phyloP scores from a whole-genome alignment of 257 asterid species.

The Lycium ferocissimum region DNA sequence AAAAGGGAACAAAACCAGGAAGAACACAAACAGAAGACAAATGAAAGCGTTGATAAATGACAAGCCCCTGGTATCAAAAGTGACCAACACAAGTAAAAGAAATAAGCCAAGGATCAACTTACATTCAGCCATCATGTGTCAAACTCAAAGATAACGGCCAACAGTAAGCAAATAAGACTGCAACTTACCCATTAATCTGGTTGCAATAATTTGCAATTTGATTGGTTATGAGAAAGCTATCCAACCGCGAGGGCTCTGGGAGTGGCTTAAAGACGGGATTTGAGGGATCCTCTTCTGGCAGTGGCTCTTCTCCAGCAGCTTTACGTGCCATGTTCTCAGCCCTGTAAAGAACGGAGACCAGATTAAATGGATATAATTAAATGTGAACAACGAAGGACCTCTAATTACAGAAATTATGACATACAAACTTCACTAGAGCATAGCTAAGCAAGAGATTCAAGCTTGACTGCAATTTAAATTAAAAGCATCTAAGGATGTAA shows the following conservation, averaged over 20 bases:
- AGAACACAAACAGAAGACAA: not conserved
- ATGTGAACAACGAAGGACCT: not conserved
- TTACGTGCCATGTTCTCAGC: conserved; percentile 77
- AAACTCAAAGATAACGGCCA: not conserved
- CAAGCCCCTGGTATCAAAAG: not conserved
- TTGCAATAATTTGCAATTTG: conserved; percentile 92
- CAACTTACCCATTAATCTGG: conserved; percentile 90
- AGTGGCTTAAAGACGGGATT: conserved; percentile 88
- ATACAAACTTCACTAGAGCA: not conserved
- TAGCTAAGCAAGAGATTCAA: not conserved
- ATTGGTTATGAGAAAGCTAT: conserved; percentile 87
- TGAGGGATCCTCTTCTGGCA: conserved; percentile 96
- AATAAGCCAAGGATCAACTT: too few species aligned
- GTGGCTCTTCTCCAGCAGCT: conserved; percentile 92
- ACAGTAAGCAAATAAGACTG: not conserved
- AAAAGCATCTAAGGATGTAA: not conserved
- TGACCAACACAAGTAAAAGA: not conserved
- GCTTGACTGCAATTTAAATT: not conserved
- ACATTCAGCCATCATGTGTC: not conserved
- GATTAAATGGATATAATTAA: not conserved
- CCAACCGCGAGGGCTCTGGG: conserved; percentile 94
- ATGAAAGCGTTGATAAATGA: not conserved
- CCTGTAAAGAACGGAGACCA: conserved; percentile 49
- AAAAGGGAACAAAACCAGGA: not conserved
- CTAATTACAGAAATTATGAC: not conserved